Conservation (phyloP, 2,329 filamentous ascomycete species). For the Zymoseptoria ardabiliae region DNA sequence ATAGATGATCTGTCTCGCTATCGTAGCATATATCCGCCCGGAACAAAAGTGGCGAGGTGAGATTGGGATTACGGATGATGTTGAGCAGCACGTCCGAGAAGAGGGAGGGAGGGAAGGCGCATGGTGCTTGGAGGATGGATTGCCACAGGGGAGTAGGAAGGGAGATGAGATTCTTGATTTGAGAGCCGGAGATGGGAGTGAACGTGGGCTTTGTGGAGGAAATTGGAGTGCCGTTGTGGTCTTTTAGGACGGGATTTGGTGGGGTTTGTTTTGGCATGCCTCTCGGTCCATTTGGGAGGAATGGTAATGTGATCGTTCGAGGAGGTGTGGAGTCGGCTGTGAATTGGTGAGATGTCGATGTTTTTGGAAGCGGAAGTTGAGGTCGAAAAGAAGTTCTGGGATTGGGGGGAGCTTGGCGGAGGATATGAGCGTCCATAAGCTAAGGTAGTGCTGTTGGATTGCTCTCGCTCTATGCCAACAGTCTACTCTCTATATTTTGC, state of each 20-base stretch:
- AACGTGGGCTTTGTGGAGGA: conserved; percentile 15
- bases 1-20: conserved; percentile 33
- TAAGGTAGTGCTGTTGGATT: no score
- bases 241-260: not conserved
- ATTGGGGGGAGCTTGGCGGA: not conserved
- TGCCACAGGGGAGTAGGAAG: conserved; percentile 24
- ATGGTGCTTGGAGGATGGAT: conserved; percentile 31
- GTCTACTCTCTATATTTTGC: not conserved
- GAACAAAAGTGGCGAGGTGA: conserved; percentile 71
- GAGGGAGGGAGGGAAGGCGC: conserved; percentile 55
- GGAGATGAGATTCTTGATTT: conserved; percentile 8
- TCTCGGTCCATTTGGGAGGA: no score
- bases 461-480: not conserved
- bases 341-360: no score
- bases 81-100: conserved; percentile 66
- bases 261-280: not conserved
- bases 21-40: conserved; percentile 67
- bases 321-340: no score
- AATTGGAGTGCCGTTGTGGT: not conserved
- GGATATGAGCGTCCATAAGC: not conserved
- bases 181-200: conserved; percentile 28
- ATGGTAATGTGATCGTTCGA: no score
- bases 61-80: conserved; percentile 69
- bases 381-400: not conserved
- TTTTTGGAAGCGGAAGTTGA: not conserved